Percentiles rank a stretch among this genome's conserved stretches.
Conservation (phyloP, 2,329 filamentous ascomycete species). For the Neofusicoccum cordaticola region DNA sequence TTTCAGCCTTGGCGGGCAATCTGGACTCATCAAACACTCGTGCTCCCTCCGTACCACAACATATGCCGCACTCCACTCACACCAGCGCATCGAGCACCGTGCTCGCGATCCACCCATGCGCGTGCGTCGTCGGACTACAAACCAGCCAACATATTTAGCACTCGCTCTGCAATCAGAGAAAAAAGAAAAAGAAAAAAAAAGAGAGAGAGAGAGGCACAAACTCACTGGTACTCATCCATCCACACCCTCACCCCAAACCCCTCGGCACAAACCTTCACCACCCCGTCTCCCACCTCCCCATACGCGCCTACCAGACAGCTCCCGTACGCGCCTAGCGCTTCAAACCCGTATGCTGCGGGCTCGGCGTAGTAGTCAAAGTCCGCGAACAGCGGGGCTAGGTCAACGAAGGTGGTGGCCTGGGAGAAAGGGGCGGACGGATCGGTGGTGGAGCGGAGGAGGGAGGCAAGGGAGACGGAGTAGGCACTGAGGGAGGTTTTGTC, state of each 20-base stretch:
- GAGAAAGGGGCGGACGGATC: neutral
- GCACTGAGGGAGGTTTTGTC: neutral
- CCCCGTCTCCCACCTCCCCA: neutral
- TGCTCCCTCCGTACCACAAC: too few species aligned
- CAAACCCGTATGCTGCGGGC: constrained; percentile 1
- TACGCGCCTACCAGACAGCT: constrained; percentile 12
- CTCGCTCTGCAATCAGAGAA: neutral
- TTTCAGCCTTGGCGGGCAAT: too few species aligned
- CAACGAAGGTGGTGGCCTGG: neutral
- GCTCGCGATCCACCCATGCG: constrained; percentile 3
- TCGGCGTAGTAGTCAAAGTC: constrained; percentile 15
- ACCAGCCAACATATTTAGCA: neutral
- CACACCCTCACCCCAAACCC: constrained; percentile 1
- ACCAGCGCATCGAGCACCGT: constrained; percentile 1
- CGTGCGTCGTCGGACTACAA: neutral
- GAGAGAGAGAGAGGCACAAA: neutral
- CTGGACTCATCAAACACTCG: too few species aligned
- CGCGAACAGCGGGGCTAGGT: constrained; percentile 13
- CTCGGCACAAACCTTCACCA: neutral
- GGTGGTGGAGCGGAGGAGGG: neutral
- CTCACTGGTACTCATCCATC: constrained; percentile 16
- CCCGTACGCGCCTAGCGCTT: neutral
- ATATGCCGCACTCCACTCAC: neutral
- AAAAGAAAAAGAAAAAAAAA: too few species aligned
- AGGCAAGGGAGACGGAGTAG: neutral